Conservation (phyloP, 23 red algal genomes). For the Gracilaria vermiculophylla region DNA sequence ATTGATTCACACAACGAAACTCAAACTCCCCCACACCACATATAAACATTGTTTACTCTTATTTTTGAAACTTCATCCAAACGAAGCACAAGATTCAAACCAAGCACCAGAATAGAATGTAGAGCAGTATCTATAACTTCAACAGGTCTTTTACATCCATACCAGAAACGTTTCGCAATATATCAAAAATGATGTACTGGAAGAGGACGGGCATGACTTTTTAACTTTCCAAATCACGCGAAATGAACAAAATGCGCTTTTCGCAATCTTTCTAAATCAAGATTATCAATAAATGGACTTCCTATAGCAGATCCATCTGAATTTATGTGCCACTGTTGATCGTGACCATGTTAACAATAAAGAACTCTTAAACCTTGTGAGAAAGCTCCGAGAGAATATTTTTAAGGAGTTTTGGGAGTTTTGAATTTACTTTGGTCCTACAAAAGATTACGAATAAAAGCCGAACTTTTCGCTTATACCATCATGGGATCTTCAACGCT, state of each 20-base stretch:
- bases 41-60: not conserved
- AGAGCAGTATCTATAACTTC: not conserved
- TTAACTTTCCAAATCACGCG: not conserved
- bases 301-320: not conserved
- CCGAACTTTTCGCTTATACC: not conserved
- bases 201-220: not conserved
- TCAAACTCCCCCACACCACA: not conserved
- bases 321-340: not conserved
- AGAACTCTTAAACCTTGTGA: not conserved
- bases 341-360: not conserved
- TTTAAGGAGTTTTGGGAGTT: not conserved
- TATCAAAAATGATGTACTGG: not conserved
- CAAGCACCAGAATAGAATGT: not conserved
- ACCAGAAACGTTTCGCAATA: not conserved
- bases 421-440: slow-evolving; percentile 21
- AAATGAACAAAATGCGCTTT: not conserved
- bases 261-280: not conserved
- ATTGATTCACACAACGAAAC: not conserved
- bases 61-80: not conserved
- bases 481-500: not conserved
- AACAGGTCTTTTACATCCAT: too few species aligned
- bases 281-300: slow-evolving; percentile 3
- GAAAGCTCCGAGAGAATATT: not conserved
- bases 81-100: not conserved
- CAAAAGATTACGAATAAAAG: slow-evolving; percentile 23